Evolutionary conservation across 495 filamentous ascomycete species (phyloP), one percentile per base, ranked within the genome.

Genomic region (Talaromyces borbonicus): DNA sequence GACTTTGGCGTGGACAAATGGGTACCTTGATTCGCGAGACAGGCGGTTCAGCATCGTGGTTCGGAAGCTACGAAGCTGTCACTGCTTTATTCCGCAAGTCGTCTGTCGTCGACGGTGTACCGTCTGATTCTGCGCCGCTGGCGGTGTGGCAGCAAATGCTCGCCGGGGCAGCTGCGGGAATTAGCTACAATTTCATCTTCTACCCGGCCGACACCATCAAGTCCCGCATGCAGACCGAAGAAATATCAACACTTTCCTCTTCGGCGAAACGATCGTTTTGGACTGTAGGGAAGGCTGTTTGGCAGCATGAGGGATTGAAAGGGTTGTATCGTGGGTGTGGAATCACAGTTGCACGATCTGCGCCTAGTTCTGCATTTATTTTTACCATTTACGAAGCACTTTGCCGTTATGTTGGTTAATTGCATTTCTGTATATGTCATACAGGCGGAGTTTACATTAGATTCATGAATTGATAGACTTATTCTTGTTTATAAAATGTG

Each of bases 161-260:
- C 8, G 85, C 87, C 11, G 89, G 89, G n/a, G 89, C 89, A n/a
- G 72, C 80, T 11, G 89, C 90, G 15, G 92, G 92, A 35, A 85
- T 97, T 68, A 79, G 76, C 44, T 98, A 97, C 59, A 98, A 97
- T 55, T 95, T 97, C 55, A 59, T 95, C 22, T 95, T 95, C 69
- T 98, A 90, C 62, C 92, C 92, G 0, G 92, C 93, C 31, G 92
- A 98, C 58, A 96, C 92, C 1, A 83, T 98, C 67, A 98, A 98
- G 61, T 89, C 83, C 8, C 78, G 90, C 5, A 93, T 99, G 81
- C 92, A 99, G 62, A 97, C 93, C 0, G 78, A 84, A 37, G 83
- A 87, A 24, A 38, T 38, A 11, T 71, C 90, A 41, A 58, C 55
- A 1, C 59, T 35, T n/a, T 33, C 57, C 0, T 47, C 59, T n/a